These are phyloP conservation scores for Pezicula rhizophila DNA, from an alignment of 2,329 filamentous ascomycete species.

Conservation along the genomic window DNA sequence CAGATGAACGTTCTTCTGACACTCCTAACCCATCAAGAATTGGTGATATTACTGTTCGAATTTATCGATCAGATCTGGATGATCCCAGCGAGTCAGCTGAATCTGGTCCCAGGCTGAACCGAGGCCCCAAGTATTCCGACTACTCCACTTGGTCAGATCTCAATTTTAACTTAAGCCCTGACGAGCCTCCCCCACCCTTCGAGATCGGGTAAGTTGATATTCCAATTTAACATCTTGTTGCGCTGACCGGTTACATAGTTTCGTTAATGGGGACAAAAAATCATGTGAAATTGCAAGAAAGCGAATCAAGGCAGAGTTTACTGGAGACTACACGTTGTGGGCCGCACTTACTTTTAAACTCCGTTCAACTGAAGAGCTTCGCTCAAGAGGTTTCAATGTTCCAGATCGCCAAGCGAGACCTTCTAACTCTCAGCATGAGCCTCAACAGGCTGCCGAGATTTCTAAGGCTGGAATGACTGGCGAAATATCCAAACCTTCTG, in stretches of 20 bases:
- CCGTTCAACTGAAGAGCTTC: slow-evolving; percentile 10
- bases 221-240: background rate
- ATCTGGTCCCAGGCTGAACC: background rate
- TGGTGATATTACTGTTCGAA: slow-evolving; percentile 6
- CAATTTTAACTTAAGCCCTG: slow-evolving; percentile 4
- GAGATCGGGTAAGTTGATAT: slow-evolving; percentile 13
- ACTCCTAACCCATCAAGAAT: slow-evolving; percentile 1
- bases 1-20: background rate
- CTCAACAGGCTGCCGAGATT: no score
- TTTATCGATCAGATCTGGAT: slow-evolving; percentile 4
- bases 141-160: slow-evolving; percentile 13
- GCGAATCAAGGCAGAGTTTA: slow-evolving; percentile 6
- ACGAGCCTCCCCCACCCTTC: slow-evolving; percentile 11
- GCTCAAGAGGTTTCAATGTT: slow-evolving; percentile 8
- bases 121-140: slow-evolving; percentile 13
- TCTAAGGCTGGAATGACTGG: no score
- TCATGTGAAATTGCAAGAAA: slow-evolving; percentile 4
- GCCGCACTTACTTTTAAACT: slow-evolving; percentile 12
- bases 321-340: slow-evolving; percentile 11
- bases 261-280: slow-evolving; percentile 5
- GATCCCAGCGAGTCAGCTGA: background rate
- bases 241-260: slow-evolving; percentile 1
- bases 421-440: no score
- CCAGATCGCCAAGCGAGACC: background rate
- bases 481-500: no score